Percentiles rank a stretch among this genome's conserved stretches.
phyloP scores from a whole-genome alignment of 768 basidiomycete species.

The Asterophora lycoperdoides region DNA sequence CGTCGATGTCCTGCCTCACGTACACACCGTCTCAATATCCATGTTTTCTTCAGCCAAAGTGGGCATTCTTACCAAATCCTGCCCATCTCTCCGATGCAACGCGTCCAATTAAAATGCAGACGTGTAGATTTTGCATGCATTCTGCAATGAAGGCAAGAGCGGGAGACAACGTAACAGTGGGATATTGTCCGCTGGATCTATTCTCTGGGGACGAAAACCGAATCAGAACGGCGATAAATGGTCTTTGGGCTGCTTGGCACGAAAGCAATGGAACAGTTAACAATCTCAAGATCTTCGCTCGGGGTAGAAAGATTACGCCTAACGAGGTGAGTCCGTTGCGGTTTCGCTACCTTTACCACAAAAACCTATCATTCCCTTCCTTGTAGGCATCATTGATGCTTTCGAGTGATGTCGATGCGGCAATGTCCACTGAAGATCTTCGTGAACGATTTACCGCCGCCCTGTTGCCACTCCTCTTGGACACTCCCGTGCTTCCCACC shows the following conservation, averaged over 20 bases:
- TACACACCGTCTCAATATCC: not conserved
- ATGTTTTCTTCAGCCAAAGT: conserved; percentile 72
- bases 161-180: conserved; percentile 34
- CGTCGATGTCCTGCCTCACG: conserved; percentile 8
- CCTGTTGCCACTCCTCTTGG: conserved; percentile 45
- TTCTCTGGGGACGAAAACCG: conserved; percentile 69
- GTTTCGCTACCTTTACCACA: not conserved
- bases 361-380: not conserved
- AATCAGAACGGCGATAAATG: conserved; percentile 56
- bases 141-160: conserved; percentile 44
- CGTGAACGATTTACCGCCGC: conserved; percentile 49
- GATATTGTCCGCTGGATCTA: conserved; percentile 89
- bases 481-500: conserved; percentile 47
- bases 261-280: conserved; percentile 62
- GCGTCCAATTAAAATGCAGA: conserved; percentile 53
- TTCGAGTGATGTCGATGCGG: conserved; percentile 13
- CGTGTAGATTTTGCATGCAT: conserved; percentile 94
- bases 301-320: conserved; percentile 58
- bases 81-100: conserved; percentile 58
- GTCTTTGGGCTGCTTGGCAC: conserved; percentile 73
- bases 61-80: conserved; percentile 82
- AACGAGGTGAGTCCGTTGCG: conserved; percentile 43
- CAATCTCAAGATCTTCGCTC: conserved; percentile 77
- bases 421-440: conserved; percentile 24
- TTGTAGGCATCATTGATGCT: conserved; percentile 28